Percentiles rank a stretch among this genome's conserved stretches.
phyloP scores from a whole-genome alignment of 2,329 filamentous ascomycete genomes.

The Emmonsia crescens region DNA sequence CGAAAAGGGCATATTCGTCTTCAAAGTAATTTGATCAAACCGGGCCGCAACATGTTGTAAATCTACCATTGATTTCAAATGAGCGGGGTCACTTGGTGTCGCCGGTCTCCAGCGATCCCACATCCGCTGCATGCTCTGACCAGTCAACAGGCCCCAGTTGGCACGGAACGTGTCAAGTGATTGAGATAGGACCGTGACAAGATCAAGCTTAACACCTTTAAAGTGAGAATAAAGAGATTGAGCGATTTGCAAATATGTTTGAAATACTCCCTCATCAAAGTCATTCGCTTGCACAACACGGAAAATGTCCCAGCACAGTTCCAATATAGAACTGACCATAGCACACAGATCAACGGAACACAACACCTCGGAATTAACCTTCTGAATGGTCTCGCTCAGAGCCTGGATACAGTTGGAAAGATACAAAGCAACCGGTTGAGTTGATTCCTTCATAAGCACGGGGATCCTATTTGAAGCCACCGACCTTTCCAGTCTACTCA shows the following conservation, averaged over 20 bases:
- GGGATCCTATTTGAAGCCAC: constrained; percentile 30
- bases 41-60: constrained; percentile 27
- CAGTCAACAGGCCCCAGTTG: constrained; percentile 62
- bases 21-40: constrained; percentile 28
- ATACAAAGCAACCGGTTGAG: constrained; percentile 30
- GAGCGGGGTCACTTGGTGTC: constrained; percentile 32
- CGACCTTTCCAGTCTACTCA: constrained; percentile 33
- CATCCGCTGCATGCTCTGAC: constrained; percentile 66
- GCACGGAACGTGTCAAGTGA: constrained; percentile 49
- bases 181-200: constrained; percentile 21
- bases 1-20: constrained; percentile 26
- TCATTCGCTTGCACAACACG: constrained; percentile 29
- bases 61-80: constrained; percentile 26
- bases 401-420: constrained; percentile 28
- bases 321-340: constrained; percentile 24
- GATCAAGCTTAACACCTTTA: constrained; percentile 18
- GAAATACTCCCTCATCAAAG: constrained; percentile 44
- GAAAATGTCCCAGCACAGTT: constrained; percentile 42
- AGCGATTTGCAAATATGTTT: constrained; percentile 41
- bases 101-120: constrained; percentile 63
- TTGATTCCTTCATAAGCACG: constrained; percentile 32
- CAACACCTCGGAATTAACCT: constrained; percentile 19
- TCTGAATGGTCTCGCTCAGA: constrained; percentile 26
- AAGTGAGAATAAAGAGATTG: constrained; percentile 26
- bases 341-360: constrained; percentile 15